These are phyloP conservation scores for Escallonia rubra DNA, from an alignment of 129 eudicot genomes.

Conservation along the genomic window DNA sequence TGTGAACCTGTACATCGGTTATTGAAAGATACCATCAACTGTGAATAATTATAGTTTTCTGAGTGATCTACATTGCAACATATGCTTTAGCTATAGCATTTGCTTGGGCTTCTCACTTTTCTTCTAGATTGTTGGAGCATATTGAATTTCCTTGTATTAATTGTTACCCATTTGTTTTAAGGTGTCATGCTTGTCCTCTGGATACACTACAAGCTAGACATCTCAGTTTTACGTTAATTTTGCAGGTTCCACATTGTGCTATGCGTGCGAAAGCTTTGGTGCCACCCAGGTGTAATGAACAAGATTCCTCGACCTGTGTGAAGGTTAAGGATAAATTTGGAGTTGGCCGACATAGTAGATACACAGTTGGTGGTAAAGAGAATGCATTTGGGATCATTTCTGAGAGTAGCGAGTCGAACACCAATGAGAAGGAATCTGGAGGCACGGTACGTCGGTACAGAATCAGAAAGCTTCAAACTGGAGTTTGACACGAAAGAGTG, in stretches of 20 bases:
- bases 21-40: neutral
- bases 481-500: slow-evolving; percentile 22
- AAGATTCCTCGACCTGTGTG: neutral
- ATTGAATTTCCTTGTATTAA: neutral
- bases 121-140: neutral
- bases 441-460: slow-evolving; percentile 14
- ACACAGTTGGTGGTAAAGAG: slow-evolving; percentile 27
- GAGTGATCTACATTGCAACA: too few relatives aligned
- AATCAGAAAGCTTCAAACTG: slow-evolving; percentile 27
- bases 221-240: slow-evolving; percentile 1
- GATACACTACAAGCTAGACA: neutral
- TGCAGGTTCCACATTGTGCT: slow-evolving; percentile 31
- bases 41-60: neutral
- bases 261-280: slow-evolving; percentile 25
- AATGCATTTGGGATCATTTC: slow-evolving; percentile 9
- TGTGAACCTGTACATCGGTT: neutral
- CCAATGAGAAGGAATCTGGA: slow-evolving; percentile 16
- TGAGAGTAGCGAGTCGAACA: slow-evolving; percentile 11
- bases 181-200: neutral
- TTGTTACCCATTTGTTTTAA: neutral
- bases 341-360: slow-evolving; percentile 7
- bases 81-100: neutral
- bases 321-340: slow-evolving; percentile 15
- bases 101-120: neutral
- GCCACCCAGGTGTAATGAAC: slow-evolving; percentile 25